Evolutionary conservation across 352 stramenopile species (phyloP).

Genomic region (Pythium apleroticum): DNA sequence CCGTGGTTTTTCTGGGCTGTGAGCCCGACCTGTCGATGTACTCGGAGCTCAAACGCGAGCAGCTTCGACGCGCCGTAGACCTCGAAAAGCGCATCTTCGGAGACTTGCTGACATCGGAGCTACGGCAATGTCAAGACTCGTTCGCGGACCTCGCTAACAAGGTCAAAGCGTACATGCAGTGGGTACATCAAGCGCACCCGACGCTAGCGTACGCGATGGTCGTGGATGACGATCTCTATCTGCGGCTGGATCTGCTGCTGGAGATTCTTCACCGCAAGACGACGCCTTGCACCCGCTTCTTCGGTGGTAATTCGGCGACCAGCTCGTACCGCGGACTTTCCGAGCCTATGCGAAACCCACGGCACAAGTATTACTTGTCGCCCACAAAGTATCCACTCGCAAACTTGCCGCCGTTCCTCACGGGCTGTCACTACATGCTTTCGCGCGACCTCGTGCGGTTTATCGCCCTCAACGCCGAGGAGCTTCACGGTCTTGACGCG

Average conservation of each 20-base stretch:
- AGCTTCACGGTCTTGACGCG: background rate
- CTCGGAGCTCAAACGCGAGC: no score
- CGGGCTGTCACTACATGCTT: slow-evolving; percentile 31
- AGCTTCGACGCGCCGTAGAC: background rate
- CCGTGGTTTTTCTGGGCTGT: slow-evolving; percentile 42
- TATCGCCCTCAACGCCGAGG: background rate
- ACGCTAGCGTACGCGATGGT: slow-evolving; percentile 32
- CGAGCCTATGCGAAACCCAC: background rate
- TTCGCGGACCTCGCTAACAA: slow-evolving; percentile 47
- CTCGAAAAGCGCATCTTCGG: slow-evolving; percentile 35
- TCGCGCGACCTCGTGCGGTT: no score
- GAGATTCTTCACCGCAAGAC: background rate
- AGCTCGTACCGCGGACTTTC: slow-evolving; percentile 16
- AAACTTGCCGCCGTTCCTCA: slow-evolving; percentile 30
- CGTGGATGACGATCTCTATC: slow-evolving; percentile 48
- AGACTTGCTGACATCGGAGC: slow-evolving; percentile 47
- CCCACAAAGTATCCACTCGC: slow-evolving; percentile 22
- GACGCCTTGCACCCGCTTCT: slow-evolving; percentile 15
- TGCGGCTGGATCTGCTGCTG: slow-evolving; percentile 1
- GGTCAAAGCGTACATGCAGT: slow-evolving; percentile 37
- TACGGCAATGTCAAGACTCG: slow-evolving; percentile 39
- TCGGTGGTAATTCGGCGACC: slow-evolving; percentile 34
- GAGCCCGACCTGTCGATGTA: background rate
- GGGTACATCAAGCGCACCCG: background rate
- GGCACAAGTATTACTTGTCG: slow-evolving; percentile 12